Evolutionary conservation across 805 yeast species (phyloP), one percentile per base, ranked within the genome.

Genomic region (Candida odintsovae): DNA sequence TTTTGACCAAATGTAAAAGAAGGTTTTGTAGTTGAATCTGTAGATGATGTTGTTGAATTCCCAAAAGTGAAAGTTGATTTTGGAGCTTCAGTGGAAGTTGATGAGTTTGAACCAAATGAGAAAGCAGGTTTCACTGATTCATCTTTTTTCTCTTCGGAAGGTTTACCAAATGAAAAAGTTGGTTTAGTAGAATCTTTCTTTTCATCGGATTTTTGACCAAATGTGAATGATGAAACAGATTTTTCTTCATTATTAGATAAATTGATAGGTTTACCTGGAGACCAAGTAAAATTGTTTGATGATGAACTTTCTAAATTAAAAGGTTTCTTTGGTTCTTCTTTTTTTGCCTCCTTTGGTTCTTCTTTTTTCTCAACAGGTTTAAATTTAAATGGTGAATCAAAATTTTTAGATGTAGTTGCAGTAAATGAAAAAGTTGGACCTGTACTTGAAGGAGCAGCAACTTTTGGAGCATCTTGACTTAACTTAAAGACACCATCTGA

Each of bases 401-500:
- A 43, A n/a, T n/a, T n/a, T 40, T 65, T 63, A 2, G 64, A 57
- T 19, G 51, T 47, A 15, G 65, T 45, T n/a, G 65, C 66, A 6
- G 62, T 43, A 38, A 72, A 66, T 31, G 69, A 65, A 52, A 73
- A 72, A 22, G 64, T 56, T 40, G 75, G 76, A 15, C 75, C 75
- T 38, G 68, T 60, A 21, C 64, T 59, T 56, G 56, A 19, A 15
- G 63, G 56, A 13, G 57, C 56, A 16, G 55, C 52, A 12, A 52
- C 42, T 3, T 51, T 50, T 11, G 57, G 44, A 2, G 53, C 52
- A 36, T 58, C 59, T 18, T 58, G 50, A 26, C 67, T 62, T 47
- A 79, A 72, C 25, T 71, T 68, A 61, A 79, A 79, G 6, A 75
- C 77, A n/a, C 80, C 70, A 46, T 72, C 69, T 3, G 69, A 68